A percentile compares a stretch with the other conserved stretches of the same genome.
Conservation (phyloP, 169 alveolate species). For the Ichthyophthirius multifiliis region DNA sequence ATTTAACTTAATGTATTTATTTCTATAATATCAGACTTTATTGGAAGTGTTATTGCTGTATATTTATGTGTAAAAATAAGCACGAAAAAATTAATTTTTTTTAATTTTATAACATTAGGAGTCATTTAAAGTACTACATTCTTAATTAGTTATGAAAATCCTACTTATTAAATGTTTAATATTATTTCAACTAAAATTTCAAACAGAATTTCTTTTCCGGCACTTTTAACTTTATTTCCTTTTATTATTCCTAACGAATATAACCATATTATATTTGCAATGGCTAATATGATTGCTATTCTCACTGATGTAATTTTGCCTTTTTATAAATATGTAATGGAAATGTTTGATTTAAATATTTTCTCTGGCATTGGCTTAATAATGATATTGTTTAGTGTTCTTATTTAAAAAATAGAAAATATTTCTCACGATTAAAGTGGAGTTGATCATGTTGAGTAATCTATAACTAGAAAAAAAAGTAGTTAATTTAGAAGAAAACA, state of each 20-base stretch:
- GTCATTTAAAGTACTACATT: background rate
- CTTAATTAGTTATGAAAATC: background rate
- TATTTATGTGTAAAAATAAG: background rate
- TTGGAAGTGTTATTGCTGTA: background rate
- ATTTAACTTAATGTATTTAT: background rate
- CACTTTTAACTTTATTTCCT: background rate
- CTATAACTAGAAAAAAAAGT: too few relatives aligned
- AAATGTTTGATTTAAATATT: background rate
- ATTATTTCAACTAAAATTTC: background rate
- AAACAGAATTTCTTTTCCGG: background rate
- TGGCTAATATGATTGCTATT: background rate
- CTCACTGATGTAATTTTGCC: background rate
- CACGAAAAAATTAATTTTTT: background rate
- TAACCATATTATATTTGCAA: background rate
- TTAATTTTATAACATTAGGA: background rate
- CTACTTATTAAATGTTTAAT: background rate
- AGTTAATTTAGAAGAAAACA: too few relatives aligned
- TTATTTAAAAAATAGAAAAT: too few relatives aligned
- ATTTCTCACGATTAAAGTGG: too few relatives aligned
- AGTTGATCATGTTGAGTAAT: too few relatives aligned
- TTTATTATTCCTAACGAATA: background rate
- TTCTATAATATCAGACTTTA: background rate
- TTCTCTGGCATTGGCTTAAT: constrained; percentile 4
- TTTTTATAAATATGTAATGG: background rate
- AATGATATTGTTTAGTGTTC: too few relatives aligned